These are phyloP conservation scores for Chaetomium sp. DNA, from an alignment of 2,329 filamentous ascomycete genomes.

Conservation along the genomic window DNA sequence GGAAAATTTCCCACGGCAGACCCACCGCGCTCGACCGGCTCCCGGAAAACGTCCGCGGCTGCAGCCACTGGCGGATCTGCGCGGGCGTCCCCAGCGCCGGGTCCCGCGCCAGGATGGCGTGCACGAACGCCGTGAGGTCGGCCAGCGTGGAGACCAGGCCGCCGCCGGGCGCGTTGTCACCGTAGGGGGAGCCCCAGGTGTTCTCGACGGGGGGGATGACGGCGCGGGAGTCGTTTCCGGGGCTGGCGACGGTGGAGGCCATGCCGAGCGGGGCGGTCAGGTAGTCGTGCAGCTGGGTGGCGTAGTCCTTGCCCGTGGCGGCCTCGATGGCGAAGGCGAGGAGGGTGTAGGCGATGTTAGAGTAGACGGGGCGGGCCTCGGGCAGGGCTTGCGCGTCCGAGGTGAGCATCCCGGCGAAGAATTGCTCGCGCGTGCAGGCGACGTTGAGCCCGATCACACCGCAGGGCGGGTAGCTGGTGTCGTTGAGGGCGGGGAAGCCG, in stretches of 20 bases:
- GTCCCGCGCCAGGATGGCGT: slow-evolving; percentile 26
- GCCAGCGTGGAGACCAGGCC: slow-evolving; percentile 33
- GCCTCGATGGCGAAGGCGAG: slow-evolving; percentile 6
- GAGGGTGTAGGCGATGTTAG: slow-evolving; percentile 13
- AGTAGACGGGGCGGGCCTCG: slow-evolving; percentile 10
- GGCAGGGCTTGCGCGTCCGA: not conserved
- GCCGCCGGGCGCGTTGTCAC: slow-evolving; percentile 30
- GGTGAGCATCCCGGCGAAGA: not conserved
- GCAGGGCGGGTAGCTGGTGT: slow-evolving; percentile 8
- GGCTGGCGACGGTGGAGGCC: slow-evolving; percentile 27
- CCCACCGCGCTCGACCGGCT: slow-evolving; percentile 28
- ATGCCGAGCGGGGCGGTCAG: slow-evolving; percentile 29
- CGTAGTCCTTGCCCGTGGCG: slow-evolving; percentile 7
- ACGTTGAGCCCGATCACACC: slow-evolving; percentile 7
- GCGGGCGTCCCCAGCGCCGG: slow-evolving; percentile 16
- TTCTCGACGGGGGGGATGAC: slow-evolving; percentile 33
- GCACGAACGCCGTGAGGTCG: slow-evolving; percentile 30
- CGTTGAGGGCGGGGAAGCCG: slow-evolving; percentile 9
- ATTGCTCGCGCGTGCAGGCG: not conserved
- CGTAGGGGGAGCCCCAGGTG: slow-evolving; percentile 32
- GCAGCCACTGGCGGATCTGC: slow-evolving; percentile 29
- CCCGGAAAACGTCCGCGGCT: slow-evolving; percentile 31
- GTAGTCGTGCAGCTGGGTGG: slow-evolving; percentile 18
- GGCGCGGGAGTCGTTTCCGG: slow-evolving; percentile 25
- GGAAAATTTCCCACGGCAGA: slow-evolving; percentile 34